Evolutionary conservation across 495 filamentous ascomycete genomes (phyloP), one percentile per base, ranked within the genome.

Genomic region (Cairneyella variabilis): DNA sequence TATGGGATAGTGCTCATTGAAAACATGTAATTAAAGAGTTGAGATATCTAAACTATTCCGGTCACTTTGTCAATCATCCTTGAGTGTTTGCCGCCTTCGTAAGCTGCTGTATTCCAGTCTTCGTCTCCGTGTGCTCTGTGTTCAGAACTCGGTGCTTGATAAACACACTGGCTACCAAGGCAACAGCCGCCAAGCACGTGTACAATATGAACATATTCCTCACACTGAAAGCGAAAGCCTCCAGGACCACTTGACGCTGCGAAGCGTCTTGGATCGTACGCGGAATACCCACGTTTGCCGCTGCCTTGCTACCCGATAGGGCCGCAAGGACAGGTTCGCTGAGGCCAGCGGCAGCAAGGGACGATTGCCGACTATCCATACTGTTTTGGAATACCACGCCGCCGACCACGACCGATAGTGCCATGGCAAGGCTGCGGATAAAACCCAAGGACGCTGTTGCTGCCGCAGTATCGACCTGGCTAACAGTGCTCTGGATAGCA

Each of bases 401-500:
- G 7, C 86, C 86, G 16, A 88, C 67, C 2, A 87, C 84, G 20
- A 89, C 76, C 7, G 76, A 78, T 17, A 82, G 74, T 12, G 83
- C 71, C 1, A 76, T 86, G 1, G 79, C 81, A 27, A 91, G 59
- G 44, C 79, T 82, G 3, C 83, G 75, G 21, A 82, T 66, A 59
- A 88, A 86, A 2, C 74, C 68, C 32, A 86, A 77, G 0, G 85
- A 82, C 0, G 83, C 73, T 0, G 84, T 86, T 1, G 84, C 86
- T 3, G 78, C 78, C 0, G 83, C 85, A 2, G 79, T 82, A 26
- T 89, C 82, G 3, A 68, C 66, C 21, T 79, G 77, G 0, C 72
- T 67, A 40, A 86, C 78, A 39, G 76, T 77, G n/a, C 77, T 77
- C 55, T 92, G 88, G 1, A 95, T 69, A 0, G 90, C 87, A 48